Evolutionary conservation across 805 yeast genomes (phyloP).

Genomic region (Grigorovia transvaalensis): DNA sequence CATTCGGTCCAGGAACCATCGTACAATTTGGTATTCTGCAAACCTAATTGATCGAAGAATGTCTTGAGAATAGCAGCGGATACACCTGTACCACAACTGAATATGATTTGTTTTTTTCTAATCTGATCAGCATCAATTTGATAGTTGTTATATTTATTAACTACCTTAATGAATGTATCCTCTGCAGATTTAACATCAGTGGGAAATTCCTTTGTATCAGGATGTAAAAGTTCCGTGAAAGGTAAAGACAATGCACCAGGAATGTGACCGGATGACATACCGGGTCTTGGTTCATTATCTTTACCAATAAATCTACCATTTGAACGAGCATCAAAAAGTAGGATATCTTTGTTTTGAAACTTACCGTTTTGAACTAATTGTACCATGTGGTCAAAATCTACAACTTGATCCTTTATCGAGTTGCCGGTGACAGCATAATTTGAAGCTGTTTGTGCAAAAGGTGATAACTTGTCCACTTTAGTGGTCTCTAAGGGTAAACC

Average conservation of each 20-base stretch:
- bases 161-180: slow-evolving; percentile 36
- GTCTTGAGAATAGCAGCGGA: slow-evolving; percentile 80
- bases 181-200: slow-evolving; percentile 21
- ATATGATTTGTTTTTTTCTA: slow-evolving; percentile 26
- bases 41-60: slow-evolving; percentile 53
- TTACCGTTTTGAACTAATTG: slow-evolving; percentile 36
- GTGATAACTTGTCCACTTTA: slow-evolving; percentile 8
- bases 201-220: slow-evolving; percentile 38
- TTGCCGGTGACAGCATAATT: slow-evolving; percentile 28
- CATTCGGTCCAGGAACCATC: slow-evolving; percentile 77
- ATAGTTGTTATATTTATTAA: slow-evolving; percentile 26
- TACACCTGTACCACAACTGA: slow-evolving; percentile 93
- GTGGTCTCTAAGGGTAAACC: slow-evolving; percentile 38
- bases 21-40: slow-evolving; percentile 42
- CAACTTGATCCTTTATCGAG: slow-evolving; percentile 40
- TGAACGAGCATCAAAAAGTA: slow-evolving; percentile 72
- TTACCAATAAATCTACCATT: slow-evolving; percentile 63
- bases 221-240: slow-evolving; percentile 48
- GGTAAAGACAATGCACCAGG: slow-evolving; percentile 76
- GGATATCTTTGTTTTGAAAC: background rate
- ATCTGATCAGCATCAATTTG: slow-evolving; percentile 10
- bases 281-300: slow-evolving; percentile 84
- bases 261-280: slow-evolving; percentile 80
- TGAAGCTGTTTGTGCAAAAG: slow-evolving; percentile 11
- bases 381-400: slow-evolving; percentile 56